Conservation (phyloP, 345 rosid genomes). For the Trapa bicornis region DNA sequence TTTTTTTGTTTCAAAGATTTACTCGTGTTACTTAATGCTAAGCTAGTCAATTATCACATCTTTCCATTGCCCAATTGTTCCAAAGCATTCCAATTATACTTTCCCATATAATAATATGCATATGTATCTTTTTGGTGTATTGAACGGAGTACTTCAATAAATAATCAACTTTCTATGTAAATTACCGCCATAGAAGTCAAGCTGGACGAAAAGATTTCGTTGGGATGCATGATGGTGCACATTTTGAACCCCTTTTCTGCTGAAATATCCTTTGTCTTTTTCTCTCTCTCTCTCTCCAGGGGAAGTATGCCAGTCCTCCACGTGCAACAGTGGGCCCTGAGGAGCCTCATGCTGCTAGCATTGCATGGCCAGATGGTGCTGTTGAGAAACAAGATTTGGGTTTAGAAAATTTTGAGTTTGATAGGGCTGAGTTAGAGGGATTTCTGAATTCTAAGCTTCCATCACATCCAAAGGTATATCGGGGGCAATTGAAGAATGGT, state of each 20-base stretch:
- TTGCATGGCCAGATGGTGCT: constrained; percentile 71
- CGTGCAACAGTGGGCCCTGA: constrained; percentile 85
- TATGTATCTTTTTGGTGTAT: background rate
- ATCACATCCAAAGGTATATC: constrained; percentile 70
- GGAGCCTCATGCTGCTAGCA: constrained; percentile 92
- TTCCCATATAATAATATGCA: background rate
- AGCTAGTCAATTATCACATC: background rate
- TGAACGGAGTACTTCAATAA: background rate
- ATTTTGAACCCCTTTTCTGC: background rate
- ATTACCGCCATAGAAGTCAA: background rate
- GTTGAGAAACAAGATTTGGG: constrained; percentile 65
- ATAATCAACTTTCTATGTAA: background rate
- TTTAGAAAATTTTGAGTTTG: constrained; percentile 36
- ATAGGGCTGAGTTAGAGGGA: constrained; percentile 30
- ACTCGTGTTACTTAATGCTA: background rate
- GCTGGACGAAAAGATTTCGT: background rate
- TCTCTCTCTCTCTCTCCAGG: constrained; percentile 20
- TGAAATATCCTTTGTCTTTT: background rate
- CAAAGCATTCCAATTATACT: background rate
- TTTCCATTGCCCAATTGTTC: background rate
- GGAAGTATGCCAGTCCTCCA: constrained; percentile 29
- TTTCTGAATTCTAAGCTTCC: constrained; percentile 67
- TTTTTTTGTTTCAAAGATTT: background rate
- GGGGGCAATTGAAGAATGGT: constrained; percentile 87
- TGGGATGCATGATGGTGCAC: background rate